Conservation (phyloP, 805 yeast species). For the Wickerhamiella bombiphila region DNA sequence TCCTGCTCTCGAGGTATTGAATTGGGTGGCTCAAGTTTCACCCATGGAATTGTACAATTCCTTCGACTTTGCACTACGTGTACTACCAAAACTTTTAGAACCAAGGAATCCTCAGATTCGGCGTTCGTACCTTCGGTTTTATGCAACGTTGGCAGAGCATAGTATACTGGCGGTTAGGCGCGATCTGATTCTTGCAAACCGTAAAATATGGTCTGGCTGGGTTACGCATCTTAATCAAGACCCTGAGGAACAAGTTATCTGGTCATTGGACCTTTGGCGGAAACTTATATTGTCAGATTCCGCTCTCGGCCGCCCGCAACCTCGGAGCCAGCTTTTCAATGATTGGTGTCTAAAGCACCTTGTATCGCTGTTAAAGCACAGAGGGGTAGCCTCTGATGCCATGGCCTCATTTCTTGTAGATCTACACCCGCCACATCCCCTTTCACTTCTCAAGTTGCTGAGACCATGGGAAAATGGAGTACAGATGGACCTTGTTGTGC, state of each 20-base stretch:
- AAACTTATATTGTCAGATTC: constrained; percentile 41
- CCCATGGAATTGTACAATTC: constrained; percentile 41
- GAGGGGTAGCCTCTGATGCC: constrained; percentile 21
- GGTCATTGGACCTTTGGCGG: constrained; percentile 35
- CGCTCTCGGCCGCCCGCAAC: constrained; percentile 40
- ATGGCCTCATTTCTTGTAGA: constrained; percentile 20
- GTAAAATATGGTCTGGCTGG: constrained; percentile 47
- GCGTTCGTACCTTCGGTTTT: constrained; percentile 42
- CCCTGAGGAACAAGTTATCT: constrained; percentile 28
- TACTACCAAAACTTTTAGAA: constrained; percentile 44
- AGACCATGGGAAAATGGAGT: constrained; percentile 69
- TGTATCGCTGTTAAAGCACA: constrained; percentile 36
- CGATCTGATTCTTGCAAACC: constrained; percentile 41
- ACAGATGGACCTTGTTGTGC: constrained; percentile 42
- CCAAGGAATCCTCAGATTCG: constrained; percentile 46
- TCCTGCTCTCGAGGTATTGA: constrained; percentile 46
- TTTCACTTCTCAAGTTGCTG: constrained; percentile 44
- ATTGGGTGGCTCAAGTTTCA: constrained; percentile 32
- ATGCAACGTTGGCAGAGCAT: constrained; percentile 36
- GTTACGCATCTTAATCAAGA: constrained; percentile 52
- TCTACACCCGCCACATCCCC: constrained; percentile 22
- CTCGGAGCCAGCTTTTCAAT: constrained; percentile 63
- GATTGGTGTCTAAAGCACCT: constrained; percentile 56
- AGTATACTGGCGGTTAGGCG: constrained; percentile 45
- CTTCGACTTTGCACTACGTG: constrained; percentile 53